Percentiles rank a stretch among this genome's conserved stretches.
phyloP scores from a whole-genome alignment of 225 moss, liverwort and hornwort genomes.

The Neckera pumila region DNA sequence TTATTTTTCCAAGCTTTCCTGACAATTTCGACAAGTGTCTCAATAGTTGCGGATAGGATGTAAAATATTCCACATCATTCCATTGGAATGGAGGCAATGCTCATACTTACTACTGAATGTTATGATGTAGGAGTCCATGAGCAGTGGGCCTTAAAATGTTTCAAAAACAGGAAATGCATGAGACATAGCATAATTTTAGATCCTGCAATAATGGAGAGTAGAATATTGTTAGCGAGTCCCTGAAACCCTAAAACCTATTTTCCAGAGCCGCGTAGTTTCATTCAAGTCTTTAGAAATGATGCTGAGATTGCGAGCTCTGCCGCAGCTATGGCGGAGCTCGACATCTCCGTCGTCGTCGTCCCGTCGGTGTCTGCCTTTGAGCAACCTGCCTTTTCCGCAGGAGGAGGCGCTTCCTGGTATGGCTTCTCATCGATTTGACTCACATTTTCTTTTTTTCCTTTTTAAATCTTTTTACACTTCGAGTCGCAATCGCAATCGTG shows the following conservation, averaged over 20 bases:
- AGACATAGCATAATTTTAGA: no score
- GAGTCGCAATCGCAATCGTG: background rate
- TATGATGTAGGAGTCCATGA: no score
- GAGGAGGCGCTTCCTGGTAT: conserved; percentile 1
- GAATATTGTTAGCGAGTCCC: background rate
- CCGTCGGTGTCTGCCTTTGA: background rate
- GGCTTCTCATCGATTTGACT: background rate
- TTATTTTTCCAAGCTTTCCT: no score
- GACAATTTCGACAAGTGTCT: no score
- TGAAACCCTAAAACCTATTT: background rate
- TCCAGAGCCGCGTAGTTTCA: background rate
- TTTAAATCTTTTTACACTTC: background rate
- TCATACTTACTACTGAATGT: no score
- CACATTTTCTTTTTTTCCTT: background rate
- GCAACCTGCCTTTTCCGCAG: background rate
- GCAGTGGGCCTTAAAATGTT: no score
- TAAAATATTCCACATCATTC: no score
- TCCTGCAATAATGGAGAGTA: no score
- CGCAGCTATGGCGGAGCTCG: background rate
- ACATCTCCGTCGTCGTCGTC: background rate
- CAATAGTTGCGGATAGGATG: no score
- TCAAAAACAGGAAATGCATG: no score
- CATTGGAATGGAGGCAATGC: no score
- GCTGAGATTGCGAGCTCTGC: background rate
- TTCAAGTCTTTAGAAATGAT: background rate